phyloP scores from a whole-genome alignment of 1,284 basidiomycete species.

The Papiliotrema terrestris region DNA sequence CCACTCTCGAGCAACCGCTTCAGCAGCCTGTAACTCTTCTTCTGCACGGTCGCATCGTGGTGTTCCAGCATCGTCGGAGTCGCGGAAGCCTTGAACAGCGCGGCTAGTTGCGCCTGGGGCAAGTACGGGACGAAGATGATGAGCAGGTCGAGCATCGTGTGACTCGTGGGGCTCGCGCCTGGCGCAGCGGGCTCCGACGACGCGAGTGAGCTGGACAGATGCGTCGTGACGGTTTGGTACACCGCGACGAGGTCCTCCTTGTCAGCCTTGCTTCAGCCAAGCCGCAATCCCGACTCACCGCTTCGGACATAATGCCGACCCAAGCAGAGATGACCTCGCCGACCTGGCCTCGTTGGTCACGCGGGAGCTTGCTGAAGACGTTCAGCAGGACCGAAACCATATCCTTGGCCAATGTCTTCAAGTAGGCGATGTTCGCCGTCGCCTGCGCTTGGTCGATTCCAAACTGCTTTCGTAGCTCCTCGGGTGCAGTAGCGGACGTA shows the following conservation, averaged over 20 bases:
- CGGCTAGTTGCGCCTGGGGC: constrained; percentile 58
- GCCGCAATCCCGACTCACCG: constrained; percentile 52
- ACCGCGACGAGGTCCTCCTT: constrained; percentile 70
- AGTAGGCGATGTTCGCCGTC: constrained; percentile 64
- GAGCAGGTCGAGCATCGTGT: constrained; percentile 86
- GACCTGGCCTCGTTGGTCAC: constrained; percentile 75
- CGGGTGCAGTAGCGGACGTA: constrained; percentile 51
- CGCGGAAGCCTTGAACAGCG: constrained; percentile 58
- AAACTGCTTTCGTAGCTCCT: constrained; percentile 54
- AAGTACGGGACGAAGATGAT: constrained; percentile 78
- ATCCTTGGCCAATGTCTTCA: constrained; percentile 77
- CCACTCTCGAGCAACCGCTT: constrained; percentile 65
- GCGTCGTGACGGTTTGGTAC: constrained; percentile 70
- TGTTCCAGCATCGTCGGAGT: constrained; percentile 51
- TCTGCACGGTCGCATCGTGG: constrained; percentile 85
- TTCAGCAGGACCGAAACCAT: constrained; percentile 96
- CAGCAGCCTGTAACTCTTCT: constrained; percentile 88
- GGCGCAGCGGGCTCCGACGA: constrained; percentile 40
- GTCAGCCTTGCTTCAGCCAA: background rate
- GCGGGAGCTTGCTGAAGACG: constrained; percentile 80
- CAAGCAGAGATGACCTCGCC: constrained; percentile 86
- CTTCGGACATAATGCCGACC: constrained; percentile 71
- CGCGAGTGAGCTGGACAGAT: constrained; percentile 70
- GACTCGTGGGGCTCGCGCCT: constrained; percentile 55
- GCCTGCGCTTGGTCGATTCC: constrained; percentile 61